Conservation (phyloP, 345 rosid species). For the Litchi chinensis region DNA sequence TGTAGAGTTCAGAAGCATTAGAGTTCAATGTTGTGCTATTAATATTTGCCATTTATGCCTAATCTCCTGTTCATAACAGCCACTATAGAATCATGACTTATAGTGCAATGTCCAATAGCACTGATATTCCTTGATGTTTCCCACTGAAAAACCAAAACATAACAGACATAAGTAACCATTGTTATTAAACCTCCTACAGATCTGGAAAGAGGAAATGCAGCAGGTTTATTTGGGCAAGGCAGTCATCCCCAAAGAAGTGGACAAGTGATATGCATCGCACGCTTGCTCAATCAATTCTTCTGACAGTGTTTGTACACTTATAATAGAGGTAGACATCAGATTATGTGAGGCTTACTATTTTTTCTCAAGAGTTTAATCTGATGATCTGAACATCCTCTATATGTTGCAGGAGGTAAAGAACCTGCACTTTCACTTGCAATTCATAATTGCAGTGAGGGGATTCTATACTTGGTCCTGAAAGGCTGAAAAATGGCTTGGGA, state of each 20-base stretch:
- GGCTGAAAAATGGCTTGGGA: neutral
- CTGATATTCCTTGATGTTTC: neutral
- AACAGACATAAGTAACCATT: neutral
- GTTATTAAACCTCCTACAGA: slow-evolving; percentile 40
- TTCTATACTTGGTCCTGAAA: slow-evolving; percentile 1
- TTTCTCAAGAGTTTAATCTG: neutral
- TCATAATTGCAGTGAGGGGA: neutral
- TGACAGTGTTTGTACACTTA: neutral
- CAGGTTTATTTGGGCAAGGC: slow-evolving; percentile 78
- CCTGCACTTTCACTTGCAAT: neutral
- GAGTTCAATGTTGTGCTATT: neutral
- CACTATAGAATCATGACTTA: neutral
- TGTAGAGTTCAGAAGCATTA: neutral
- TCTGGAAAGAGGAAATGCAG: slow-evolving; percentile 95
- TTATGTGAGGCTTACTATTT: neutral
- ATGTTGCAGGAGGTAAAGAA: slow-evolving; percentile 18
- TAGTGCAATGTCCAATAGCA: neutral
- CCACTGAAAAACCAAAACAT: neutral
- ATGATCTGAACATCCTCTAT: neutral
- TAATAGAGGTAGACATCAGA: slow-evolving; percentile 27
- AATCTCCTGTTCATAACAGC: neutral
- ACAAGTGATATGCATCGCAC: slow-evolving; percentile 39
- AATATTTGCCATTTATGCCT: neutral
- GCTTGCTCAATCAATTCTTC: neutral
- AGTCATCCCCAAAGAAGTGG: slow-evolving; percentile 52